Conservation (phyloP, 495 filamentous ascomycete genomes). For the Aspergillus conjunctus region DNA sequence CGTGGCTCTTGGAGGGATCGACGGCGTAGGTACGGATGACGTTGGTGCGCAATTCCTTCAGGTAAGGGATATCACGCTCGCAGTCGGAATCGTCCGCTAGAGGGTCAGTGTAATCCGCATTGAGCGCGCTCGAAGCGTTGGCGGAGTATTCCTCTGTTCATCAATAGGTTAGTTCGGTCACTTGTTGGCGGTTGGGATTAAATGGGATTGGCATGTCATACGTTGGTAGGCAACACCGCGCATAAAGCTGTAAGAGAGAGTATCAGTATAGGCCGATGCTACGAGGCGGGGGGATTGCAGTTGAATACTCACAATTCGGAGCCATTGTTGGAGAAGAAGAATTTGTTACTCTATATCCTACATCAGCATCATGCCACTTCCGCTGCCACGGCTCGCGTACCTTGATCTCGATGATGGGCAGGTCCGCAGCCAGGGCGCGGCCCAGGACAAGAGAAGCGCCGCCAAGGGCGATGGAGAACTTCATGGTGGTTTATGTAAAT, state of each 20-base stretch:
- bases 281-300: background rate
- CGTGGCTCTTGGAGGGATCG: conserved; percentile 76
- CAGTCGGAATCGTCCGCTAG: conserved; percentile 71
- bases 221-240: conserved; percentile 89
- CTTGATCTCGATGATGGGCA: conserved; percentile 61
- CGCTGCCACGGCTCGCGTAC: conserved; percentile 11
- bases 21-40: conserved; percentile 94
- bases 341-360: conserved; percentile 60
- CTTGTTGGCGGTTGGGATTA: background rate
- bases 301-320: conserved; percentile 70
- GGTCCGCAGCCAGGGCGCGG: conserved; percentile 54
- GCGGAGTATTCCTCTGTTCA: conserved; percentile 47
- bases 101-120: conserved; percentile 61
- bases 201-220: conserved; percentile 29
- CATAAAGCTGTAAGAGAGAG: conserved; percentile 56
- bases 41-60: conserved; percentile 79
- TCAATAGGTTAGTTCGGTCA: background rate
- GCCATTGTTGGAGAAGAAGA: conserved; percentile 77
- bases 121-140: conserved; percentile 40
- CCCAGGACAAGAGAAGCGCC: conserved; percentile 50
- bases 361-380: background rate
- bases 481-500: conserved; percentile 39
- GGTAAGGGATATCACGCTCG: conserved; percentile 81
- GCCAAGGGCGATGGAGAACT: conserved; percentile 47
- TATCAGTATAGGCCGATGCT: background rate